phyloP scores from a whole-genome alignment of 768 basidiomycete species.

The Coprinopsis strossmayeri region DNA sequence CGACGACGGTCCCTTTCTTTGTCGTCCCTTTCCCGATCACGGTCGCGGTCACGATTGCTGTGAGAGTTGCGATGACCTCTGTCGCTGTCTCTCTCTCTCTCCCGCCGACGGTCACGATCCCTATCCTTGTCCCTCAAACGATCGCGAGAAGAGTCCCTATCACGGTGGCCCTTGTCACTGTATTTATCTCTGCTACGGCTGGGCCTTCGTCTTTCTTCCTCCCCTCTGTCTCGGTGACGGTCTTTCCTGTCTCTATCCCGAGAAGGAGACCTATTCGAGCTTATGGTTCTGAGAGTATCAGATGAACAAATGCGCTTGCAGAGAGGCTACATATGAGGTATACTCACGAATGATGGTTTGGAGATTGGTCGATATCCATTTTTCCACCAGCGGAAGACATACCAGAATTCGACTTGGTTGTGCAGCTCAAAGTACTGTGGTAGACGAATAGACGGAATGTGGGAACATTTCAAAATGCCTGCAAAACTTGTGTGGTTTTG shows the following conservation, averaged over 20 bases:
- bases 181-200: constrained; percentile 60
- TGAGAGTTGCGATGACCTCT: constrained; percentile 40
- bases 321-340: background rate
- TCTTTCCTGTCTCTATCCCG: constrained; percentile 54
- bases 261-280: constrained; percentile 69
- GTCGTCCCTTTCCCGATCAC: constrained; percentile 47
- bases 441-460: no score
- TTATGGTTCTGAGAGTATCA: constrained; percentile 66
- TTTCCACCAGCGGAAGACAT: constrained; percentile 9
- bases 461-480: background rate
- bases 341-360: constrained; percentile 54
- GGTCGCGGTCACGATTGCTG: constrained; percentile 49
- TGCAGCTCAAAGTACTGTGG: background rate
- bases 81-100: constrained; percentile 37
- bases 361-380: constrained; percentile 62
- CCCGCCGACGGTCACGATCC: constrained; percentile 44
- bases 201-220: constrained; percentile 56
- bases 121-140: constrained; percentile 27
- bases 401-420: background rate
- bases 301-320: constrained; percentile 65
- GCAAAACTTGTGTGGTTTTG: background rate
- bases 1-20: constrained; percentile 44
- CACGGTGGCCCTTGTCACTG: constrained; percentile 42
- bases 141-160: constrained; percentile 52
- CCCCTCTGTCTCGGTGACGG: constrained; percentile 42